Base-by-base conservation (phyloP, 75 land plant genomes). In the Sequoia sempervirens region DNA sequence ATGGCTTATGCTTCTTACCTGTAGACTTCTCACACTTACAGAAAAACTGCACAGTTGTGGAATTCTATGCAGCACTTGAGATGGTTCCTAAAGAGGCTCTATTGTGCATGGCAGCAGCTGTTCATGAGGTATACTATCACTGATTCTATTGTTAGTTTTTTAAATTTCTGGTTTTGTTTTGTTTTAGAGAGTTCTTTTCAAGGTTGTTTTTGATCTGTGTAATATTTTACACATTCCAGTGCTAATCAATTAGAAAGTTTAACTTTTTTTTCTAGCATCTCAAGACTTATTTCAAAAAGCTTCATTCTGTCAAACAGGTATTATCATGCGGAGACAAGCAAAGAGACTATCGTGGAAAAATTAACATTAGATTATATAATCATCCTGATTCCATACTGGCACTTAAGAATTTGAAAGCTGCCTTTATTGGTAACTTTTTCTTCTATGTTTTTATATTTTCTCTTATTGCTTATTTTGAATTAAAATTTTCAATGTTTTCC, bases 331-430 rank as follows among this genome's bases (percentile, higher is more conserved):
- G 87, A 30, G 82, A 66, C 30, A 92, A 88, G 82, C 72, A 83
- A 26, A 3, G 45, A 37, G 90, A 87, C 40, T 86, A 86, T 75
- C 81, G 58, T 52, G 86, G 83, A 54, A 96, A 93, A 83, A 88
- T 97, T 14, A 87, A 89, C 74, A 85, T 97, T 79, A 92, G 99
- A 78, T 80, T 95, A 70, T 89, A 91, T 83, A 97, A 97, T 81
- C 90, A 97, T 81, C 88, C 93, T 45, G 94, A 97, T 58, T 93
- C 99, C 2, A 73, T 90, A 83, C 92, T 97, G 81, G 87, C 96
- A 73, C 88, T 97, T 81, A 95, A 90, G 90, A 90, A 90, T 74
- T 84, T 97, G 72, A 97, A 97, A 85, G 91, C 99, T 54, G 94
- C 98, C 20, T 97, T 91, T 86, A 93, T 97, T 83, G 97, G 99